Evolutionary conservation across 1,284 basidiomycete genomes (phyloP), one percentile per base, ranked within the genome.

Genomic region (Ustilago trichophora): DNA sequence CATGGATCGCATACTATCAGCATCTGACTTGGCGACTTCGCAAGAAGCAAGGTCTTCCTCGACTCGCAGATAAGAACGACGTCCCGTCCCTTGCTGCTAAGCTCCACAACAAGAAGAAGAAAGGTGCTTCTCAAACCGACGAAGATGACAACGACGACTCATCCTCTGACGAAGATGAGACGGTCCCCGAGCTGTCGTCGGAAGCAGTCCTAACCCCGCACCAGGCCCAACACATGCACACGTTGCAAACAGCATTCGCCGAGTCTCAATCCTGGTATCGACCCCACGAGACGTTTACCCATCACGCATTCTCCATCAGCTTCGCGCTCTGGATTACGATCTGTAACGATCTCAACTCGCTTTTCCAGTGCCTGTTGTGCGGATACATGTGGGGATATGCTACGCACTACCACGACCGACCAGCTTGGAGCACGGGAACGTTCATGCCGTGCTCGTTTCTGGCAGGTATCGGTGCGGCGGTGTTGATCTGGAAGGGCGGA

Each of bases 241-340:
- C 12, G 11, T 48, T 73, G 2, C 71, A 73, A 40, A 56, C 45
- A 15, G 21, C 27, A 6, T 71, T 73, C 19, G 57, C 67, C 19
- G 53, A 64, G 8, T 64, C 43, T 37, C 67, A 66, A 26, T 62
- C 57, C 10, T 93, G 91, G 91, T 93, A 93, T 80, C 85, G 90
- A 35, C 87, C 91, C 2, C 91, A 93, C 81, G 90, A 89, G 32
- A 92, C 90, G 10, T 88, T 88, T 53, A 92, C 91, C 0, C 91
- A 92, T 79, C 84, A 88, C 51, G 90, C 90, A 8, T 92, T 92
- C 80, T 89, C 90, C 6, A 73, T 77, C 47, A 53, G 45, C 4
- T 45, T 62, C 90, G 69, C 64, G 6, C 42, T 86, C 88, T 65
- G 16, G 29, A 54, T 40, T 36, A 49, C 43, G 16, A 38, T 47